A percentile compares a stretch with the other conserved stretches of the same genome.
Conservation (phyloP, 805 yeast species). For the Yarrowia hollandica region DNA sequence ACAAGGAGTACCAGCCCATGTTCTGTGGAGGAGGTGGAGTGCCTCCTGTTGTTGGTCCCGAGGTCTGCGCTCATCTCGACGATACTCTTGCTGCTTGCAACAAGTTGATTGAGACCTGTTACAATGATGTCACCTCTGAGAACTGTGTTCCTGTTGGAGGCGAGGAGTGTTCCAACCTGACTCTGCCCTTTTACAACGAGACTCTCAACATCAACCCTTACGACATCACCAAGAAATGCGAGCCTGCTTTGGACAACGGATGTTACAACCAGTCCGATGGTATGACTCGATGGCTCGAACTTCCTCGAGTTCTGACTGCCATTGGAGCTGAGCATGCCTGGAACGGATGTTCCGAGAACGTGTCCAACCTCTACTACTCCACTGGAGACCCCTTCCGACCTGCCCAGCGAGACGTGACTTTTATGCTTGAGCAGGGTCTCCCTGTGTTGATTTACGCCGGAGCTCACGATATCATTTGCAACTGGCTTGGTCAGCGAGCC, state of each 20-base stretch:
- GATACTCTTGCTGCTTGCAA: not conserved
- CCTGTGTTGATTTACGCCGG: slow-evolving; percentile 91
- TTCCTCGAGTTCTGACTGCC: not conserved
- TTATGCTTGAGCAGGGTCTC: slow-evolving; percentile 55
- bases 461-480: slow-evolving; percentile 88
- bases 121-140: not conserved
- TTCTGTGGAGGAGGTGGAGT: slow-evolving; percentile 84
- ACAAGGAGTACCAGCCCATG: slow-evolving; percentile 81
- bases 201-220: slow-evolving; percentile 20
- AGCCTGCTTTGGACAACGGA: slow-evolving; percentile 16
- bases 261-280: not conserved
- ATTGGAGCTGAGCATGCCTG: slow-evolving; percentile 26
- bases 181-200: slow-evolving; percentile 17
- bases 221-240: slow-evolving; percentile 12
- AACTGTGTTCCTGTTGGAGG: slow-evolving; percentile 1
- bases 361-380: not conserved
- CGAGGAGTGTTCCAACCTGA: not conserved
- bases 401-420: slow-evolving; percentile 56
- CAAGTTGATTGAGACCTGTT: not conserved
- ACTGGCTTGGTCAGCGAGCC: slow-evolving; percentile 87
- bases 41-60: slow-evolving; percentile 65
- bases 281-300: slow-evolving; percentile 7
- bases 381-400: slow-evolving; percentile 70
- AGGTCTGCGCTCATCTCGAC: slow-evolving; percentile 57
- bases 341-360: not conserved